Evolutionary conservation across 345 rosid genomes (phyloP).

Genomic region (Sisymbrium irio): DNA sequence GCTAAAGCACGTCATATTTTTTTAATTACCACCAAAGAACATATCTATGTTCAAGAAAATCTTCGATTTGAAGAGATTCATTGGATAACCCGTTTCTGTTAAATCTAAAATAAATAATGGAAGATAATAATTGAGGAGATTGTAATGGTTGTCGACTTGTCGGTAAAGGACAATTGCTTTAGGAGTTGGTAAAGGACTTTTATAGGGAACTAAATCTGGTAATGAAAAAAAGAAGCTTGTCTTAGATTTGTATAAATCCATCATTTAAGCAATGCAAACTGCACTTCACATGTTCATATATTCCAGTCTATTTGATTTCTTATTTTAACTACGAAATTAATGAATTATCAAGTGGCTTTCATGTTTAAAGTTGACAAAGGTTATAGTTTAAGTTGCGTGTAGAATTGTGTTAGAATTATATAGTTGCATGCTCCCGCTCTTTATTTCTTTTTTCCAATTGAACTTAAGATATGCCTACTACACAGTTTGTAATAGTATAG

Average conservation of each 20-base stretch:
- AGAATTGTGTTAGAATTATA: not conserved
- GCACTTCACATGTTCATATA: not conserved
- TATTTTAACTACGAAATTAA: not conserved
- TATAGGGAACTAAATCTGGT: constrained; percentile 10
- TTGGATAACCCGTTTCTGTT: not conserved
- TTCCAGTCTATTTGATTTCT: not conserved
- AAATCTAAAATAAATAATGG: not conserved
- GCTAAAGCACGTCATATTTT: not conserved
- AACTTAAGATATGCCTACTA: too few relatives aligned
- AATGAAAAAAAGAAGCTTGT: not conserved
- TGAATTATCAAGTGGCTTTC: not conserved
- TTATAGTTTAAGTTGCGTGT: not conserved
- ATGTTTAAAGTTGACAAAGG: not conserved
- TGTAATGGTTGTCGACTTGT: constrained; percentile 22
- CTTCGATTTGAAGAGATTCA: not conserved
- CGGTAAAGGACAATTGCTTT: constrained; percentile 38
- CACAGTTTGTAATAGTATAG: too few relatives aligned
- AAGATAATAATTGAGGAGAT: constrained; percentile 23
- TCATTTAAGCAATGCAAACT: not conserved
- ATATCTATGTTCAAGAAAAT: not conserved
- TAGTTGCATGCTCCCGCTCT: not conserved
- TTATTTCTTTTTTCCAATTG: too few relatives aligned
- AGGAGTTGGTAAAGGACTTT: constrained; percentile 30
- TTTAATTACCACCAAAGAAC: too few relatives aligned
- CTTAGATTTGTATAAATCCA: constrained; percentile 12